Percentiles rank a stretch among this genome's conserved stretches.
Evolutionary conservation across 2,329 filamentous ascomycete genomes (phyloP).

Genomic region (Aspergillus amoenus): DNA sequence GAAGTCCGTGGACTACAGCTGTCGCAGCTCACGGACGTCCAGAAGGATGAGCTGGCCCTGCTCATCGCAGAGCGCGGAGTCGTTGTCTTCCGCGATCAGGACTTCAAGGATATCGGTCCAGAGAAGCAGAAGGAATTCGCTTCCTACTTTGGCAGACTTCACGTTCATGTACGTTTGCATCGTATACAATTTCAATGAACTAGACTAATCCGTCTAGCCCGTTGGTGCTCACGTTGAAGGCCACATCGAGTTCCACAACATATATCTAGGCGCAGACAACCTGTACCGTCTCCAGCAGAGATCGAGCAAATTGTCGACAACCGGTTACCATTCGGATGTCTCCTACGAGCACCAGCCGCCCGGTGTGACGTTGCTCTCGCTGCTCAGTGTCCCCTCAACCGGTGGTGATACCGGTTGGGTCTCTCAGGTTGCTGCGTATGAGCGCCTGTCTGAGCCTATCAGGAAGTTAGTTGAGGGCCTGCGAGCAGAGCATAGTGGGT

Average conservation of each 20-base stretch:
- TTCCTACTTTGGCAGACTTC: constrained; percentile 28
- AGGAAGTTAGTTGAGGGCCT: constrained; percentile 29
- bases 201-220: not conserved
- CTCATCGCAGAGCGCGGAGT: constrained; percentile 61
- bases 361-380: constrained; percentile 28
- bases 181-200: not conserved
- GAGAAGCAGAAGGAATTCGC: constrained; percentile 35
- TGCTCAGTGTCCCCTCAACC: constrained; percentile 23
- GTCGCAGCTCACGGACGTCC: constrained; percentile 46
- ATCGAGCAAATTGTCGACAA: not conserved
- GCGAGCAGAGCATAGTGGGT: constrained; percentile 28
- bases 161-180: constrained; percentile 17
- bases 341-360: constrained; percentile 31
- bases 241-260: constrained; percentile 7
- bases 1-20: constrained; percentile 53
- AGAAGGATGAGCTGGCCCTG: constrained; percentile 59
- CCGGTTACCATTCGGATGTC: constrained; percentile 26
- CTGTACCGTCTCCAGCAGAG: constrained; percentile 1
- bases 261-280: constrained; percentile 12
- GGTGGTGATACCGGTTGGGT: constrained; percentile 34
- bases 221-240: constrained; percentile 14
- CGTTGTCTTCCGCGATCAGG: constrained; percentile 61
- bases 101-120: constrained; percentile 41
- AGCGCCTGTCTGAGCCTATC: constrained; percentile 25
- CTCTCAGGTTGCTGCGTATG: constrained; percentile 29